Percentiles rank a stretch among this genome's conserved stretches.
Evolutionary conservation across 257 asterid genomes (phyloP).

Genomic region (Phtheirospermum japonicum): DNA sequence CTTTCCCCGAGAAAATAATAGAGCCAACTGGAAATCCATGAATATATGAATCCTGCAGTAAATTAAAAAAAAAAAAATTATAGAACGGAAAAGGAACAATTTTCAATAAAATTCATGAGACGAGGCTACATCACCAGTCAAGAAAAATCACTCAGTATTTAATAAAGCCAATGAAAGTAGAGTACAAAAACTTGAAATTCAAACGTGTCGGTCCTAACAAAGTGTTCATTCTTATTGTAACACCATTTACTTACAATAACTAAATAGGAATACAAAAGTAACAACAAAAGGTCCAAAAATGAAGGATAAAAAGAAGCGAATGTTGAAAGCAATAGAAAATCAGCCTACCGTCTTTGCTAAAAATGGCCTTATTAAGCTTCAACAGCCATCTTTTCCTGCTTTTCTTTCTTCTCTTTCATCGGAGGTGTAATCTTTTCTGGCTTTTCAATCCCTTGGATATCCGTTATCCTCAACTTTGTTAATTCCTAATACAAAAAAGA

Average conservation of each 20-base stretch:
- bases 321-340: slow-evolving; percentile 5
- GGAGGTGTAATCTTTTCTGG: slow-evolving; percentile 42
- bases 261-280: background rate
- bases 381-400: slow-evolving; percentile 41
- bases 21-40: background rate
- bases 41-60: background rate
- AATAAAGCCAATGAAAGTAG: background rate
- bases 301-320: background rate
- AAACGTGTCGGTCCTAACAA: slow-evolving; percentile 27
- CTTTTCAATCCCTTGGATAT: slow-evolving; percentile 70
- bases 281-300: slow-evolving; percentile 2
- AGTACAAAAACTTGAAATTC: slow-evolving; percentile 15
- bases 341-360: slow-evolving; percentile 22
- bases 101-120: background rate
- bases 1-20: background rate
- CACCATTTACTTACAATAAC: slow-evolving; percentile 10
- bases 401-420: slow-evolving; percentile 47
- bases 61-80: slow-evolving; percentile 2
- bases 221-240: slow-evolving; percentile 5
- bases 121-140: background rate
- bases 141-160: background rate
- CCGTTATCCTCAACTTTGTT: slow-evolving; percentile 84
- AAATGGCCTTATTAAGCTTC: slow-evolving; percentile 37
- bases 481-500: slow-evolving; percentile 73
- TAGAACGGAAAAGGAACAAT: background rate